Percentiles rank a stretch among this genome's conserved stretches.
Evolutionary conservation across 2,329 filamentous ascomycete genomes (phyloP).

Genomic region (Aspergillus bombycis): DNA sequence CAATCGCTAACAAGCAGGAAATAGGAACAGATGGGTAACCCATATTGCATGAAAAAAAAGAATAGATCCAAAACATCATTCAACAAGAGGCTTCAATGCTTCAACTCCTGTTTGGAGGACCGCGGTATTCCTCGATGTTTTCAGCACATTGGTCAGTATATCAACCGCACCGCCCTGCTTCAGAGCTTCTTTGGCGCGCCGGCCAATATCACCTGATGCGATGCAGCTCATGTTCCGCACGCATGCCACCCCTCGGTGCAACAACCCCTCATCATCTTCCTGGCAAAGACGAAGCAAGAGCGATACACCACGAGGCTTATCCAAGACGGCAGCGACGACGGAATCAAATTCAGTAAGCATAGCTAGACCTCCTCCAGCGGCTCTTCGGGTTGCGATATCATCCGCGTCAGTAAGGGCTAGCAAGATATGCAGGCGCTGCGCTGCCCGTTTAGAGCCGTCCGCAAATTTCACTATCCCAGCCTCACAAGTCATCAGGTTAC

Average conservation of each 20-base stretch:
- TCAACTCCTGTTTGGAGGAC: conserved; percentile 73
- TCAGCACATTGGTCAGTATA: conserved; percentile 69
- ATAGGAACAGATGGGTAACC: conserved; percentile 15
- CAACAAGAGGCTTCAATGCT: conserved; percentile 69
- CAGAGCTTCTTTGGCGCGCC: conserved; percentile 62
- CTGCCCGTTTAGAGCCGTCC: conserved; percentile 64
- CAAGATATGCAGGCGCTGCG: conserved; percentile 77
- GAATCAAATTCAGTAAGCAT: conserved; percentile 78
- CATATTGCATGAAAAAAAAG: conserved; percentile 9
- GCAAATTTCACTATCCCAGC: conserved; percentile 51
- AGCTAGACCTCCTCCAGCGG: conserved; percentile 85
- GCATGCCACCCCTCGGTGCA: conserved; percentile 73
- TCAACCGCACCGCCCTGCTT: conserved; percentile 67
- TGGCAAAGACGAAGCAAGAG: conserved; percentile 79
- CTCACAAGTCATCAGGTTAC: conserved; percentile 69
- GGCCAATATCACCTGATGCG: conserved; percentile 67
- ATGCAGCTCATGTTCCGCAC: conserved; percentile 70
- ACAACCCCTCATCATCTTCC: conserved; percentile 61
- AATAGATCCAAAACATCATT: conserved; percentile 25
- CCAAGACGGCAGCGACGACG: conserved; percentile 71
- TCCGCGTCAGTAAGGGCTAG: conserved; percentile 87
- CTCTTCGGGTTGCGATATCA: conserved; percentile 75
- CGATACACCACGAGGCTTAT: conserved; percentile 70
- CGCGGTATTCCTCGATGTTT: conserved; percentile 68
- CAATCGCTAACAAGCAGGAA: conserved; percentile 14